Evolutionary conservation across 2,329 filamentous ascomycete species (phyloP).

Genomic region (Thelonectria rubi): DNA sequence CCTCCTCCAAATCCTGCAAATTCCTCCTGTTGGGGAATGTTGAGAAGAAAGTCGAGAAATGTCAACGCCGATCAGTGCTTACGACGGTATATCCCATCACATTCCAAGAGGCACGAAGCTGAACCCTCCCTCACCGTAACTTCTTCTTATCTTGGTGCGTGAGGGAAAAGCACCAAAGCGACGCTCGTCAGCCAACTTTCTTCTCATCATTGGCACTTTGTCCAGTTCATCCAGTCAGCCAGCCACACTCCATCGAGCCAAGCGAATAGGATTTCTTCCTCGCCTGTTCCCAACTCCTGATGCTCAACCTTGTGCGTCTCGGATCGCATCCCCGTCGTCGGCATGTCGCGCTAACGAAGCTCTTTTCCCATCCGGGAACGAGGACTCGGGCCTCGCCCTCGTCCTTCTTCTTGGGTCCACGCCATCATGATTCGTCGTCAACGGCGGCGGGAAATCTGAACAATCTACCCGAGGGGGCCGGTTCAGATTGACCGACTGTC

Average conservation of each 20-base stretch:
- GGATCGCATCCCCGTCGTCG: constrained; percentile 22
- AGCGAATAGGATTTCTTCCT: background rate
- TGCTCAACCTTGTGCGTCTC: constrained; percentile 7
- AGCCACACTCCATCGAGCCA: constrained; percentile 6
- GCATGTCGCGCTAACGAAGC: constrained; percentile 20
- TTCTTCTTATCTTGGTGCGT: background rate
- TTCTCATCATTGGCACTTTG: background rate
- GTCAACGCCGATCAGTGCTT: no score
- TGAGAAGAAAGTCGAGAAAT: no score
- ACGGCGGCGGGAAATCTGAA: constrained; percentile 18
- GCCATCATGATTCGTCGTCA: background rate
- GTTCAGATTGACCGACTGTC: constrained; percentile 6
- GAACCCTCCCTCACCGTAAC: background rate
- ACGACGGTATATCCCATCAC: background rate
- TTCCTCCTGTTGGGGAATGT: no score
- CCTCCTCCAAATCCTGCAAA: no score
- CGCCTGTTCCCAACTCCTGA: background rate
- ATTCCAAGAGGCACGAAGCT: background rate
- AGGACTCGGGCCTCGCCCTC: constrained; percentile 8
- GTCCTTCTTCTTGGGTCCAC: background rate
- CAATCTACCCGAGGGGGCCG: constrained; percentile 17
- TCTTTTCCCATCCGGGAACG: constrained; percentile 13
- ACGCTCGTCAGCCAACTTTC: background rate
- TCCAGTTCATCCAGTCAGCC: constrained; percentile 5
- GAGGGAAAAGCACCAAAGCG: background rate